A percentile compares a stretch with the other conserved stretches of the same genome.
Conservation (phyloP, 1,139 yeast genomes). For the Taphrina betulina region DNA sequence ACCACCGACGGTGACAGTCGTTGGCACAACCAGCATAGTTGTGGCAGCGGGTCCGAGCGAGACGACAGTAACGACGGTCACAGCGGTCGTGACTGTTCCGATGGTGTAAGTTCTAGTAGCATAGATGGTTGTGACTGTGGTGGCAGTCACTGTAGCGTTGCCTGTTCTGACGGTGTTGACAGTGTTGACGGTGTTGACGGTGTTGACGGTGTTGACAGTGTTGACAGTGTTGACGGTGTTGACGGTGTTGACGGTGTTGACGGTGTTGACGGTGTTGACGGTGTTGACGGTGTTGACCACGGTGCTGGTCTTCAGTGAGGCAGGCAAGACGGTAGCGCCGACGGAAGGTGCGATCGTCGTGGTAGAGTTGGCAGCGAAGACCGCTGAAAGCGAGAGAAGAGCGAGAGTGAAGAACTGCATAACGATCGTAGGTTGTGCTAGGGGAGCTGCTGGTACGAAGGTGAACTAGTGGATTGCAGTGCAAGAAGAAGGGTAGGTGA, state of each 20-base stretch:
- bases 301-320: neutral
- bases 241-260: slow-evolving; percentile 5
- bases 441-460: no score
- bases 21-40: slow-evolving; percentile 21
- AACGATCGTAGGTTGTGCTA: no score
- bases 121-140: slow-evolving; percentile 8
- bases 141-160: slow-evolving; percentile 1
- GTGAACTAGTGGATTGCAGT: no score
- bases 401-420: slow-evolving; percentile 30
- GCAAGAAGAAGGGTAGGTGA: no score
- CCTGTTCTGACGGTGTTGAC: neutral
- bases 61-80: slow-evolving; percentile 15
- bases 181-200: slow-evolving; percentile 15
- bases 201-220: slow-evolving; percentile 1
- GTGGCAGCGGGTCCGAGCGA: slow-evolving; percentile 1
- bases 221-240: slow-evolving; percentile 3
- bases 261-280: slow-evolving; percentile 1
- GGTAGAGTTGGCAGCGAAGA: slow-evolving; percentile 4
- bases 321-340: neutral
- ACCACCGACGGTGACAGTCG: slow-evolving; percentile 3
- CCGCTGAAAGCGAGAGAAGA: slow-evolving; percentile 8
- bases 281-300: neutral
- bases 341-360: neutral
- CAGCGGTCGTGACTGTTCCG: neutral
- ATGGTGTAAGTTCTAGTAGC: slow-evolving; percentile 23